Evolutionary conservation across 2,329 filamentous ascomycete species (phyloP).

Genomic region (Myriosclerotinia curreyana): DNA sequence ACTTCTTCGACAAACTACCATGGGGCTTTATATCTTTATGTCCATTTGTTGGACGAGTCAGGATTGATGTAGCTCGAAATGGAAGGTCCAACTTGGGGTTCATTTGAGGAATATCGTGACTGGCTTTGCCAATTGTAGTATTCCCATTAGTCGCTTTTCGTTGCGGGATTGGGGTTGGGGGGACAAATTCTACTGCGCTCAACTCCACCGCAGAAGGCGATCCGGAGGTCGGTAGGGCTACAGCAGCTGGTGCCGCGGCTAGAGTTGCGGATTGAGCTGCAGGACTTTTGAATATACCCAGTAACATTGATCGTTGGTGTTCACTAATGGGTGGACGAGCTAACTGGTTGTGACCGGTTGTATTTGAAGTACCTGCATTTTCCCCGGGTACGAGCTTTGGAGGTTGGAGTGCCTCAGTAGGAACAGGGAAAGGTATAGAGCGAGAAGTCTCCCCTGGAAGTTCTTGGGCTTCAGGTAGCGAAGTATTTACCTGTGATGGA

Average conservation of each 20-base stretch:
- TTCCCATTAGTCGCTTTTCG: slow-evolving; percentile 18
- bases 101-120: slow-evolving; percentile 26
- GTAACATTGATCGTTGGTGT: slow-evolving; percentile 34
- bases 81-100: slow-evolving; percentile 35
- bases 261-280: slow-evolving; percentile 25
- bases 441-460: slow-evolving; percentile 33
- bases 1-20: slow-evolving; percentile 14
- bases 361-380: background rate
- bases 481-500: slow-evolving; percentile 21
- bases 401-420: slow-evolving; percentile 17
- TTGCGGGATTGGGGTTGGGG: slow-evolving; percentile 20
- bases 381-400: slow-evolving; percentile 18
- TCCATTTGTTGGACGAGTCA: slow-evolving; percentile 32
- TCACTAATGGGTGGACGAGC: slow-evolving; percentile 33
- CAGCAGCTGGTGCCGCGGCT: slow-evolving; percentile 25
- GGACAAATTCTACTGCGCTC: slow-evolving; percentile 37
- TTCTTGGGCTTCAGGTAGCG: slow-evolving; percentile 31
- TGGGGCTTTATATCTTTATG: slow-evolving; percentile 24
- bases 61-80: slow-evolving; percentile 35
- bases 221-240: slow-evolving; percentile 31
- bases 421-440: background rate
- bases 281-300: slow-evolving; percentile 38
- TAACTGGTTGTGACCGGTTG: slow-evolving; percentile 16
- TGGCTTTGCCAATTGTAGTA: slow-evolving; percentile 8
- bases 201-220: slow-evolving; percentile 38